Evolutionary conservation across 345 rosid species (phyloP), one percentile per base, ranked within the genome.

Genomic region (Anacardium occidentale): DNA sequence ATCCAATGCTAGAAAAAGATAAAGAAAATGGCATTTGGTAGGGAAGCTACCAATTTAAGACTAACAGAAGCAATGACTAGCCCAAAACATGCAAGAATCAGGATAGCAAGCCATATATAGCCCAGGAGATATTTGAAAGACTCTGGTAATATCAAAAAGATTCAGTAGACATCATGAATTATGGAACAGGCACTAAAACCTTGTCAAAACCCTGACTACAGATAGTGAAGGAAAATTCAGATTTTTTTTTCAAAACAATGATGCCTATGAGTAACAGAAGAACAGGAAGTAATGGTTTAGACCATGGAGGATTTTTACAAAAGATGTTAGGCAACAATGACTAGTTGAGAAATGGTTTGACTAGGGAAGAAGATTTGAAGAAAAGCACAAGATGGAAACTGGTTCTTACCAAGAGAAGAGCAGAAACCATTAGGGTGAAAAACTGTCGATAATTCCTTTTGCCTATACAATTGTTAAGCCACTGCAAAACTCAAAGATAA

Each of bases 381-480:
- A 44, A 64, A 70, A 62, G 55, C 62, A 66, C 40, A 66, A 70
- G 54, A 71, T 44, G 73, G 74, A 75, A 50, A 37, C 40, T 70
- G 29, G 6, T 72, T 77, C 96, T 87, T 85, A 92, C 97, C 94
- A 95, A 82, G 75, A 92, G 83, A 17, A 95, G 87, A 71, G 98
- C 83, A 26, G 90, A 87, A 68, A 87, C 84, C 98, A 92, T 92
- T 74, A 95, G 98, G 57, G 88, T 85, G 90, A 95, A 95, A 84
- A 95, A 95, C 79, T 92, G 89, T 66, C 88, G 79, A 81, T 95
- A 95, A 78, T 92, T 95, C 82, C 75, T 80, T 79, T 83, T 90
- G 80, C 98, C 99, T 22, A 95, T 84, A 74, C 97, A 95, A 77
- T 92, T 95, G 86, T 95, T 95, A 71, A 95, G 91, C 99, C 99